phyloP scores from a whole-genome alignment of 2,329 filamentous ascomycete species.

The Colletotrichum paranaense region DNA sequence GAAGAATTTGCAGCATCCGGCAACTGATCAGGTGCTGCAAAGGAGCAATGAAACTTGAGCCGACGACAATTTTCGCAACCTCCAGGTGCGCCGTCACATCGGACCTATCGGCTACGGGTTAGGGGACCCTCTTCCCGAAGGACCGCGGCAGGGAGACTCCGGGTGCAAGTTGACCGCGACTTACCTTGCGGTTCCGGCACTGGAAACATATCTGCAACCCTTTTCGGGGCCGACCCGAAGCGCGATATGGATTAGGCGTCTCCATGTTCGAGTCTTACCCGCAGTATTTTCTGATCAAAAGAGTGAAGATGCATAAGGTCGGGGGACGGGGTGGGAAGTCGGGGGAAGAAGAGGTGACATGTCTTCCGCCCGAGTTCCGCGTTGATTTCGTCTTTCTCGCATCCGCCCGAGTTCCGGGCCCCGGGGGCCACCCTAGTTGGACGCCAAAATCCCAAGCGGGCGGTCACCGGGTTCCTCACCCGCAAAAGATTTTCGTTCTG shows the following conservation, averaged over 20 bases:
- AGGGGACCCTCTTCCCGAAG: conserved; percentile 1
- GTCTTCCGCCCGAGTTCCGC: conserved; percentile 27
- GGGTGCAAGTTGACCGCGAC: background rate
- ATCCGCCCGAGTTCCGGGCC: conserved; percentile 27
- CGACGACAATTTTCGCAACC: conserved; percentile 30
- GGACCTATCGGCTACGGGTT: conserved; percentile 20
- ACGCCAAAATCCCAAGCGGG: background rate
- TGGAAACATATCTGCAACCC: conserved; percentile 33
- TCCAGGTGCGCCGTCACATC: conserved; percentile 26
- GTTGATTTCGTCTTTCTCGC: background rate
- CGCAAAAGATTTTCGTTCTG: conserved; percentile 13
- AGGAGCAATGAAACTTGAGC: conserved; percentile 31
- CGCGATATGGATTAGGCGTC: conserved; percentile 10
- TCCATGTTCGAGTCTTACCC: conserved; percentile 19
- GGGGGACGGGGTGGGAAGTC: conserved; percentile 22
- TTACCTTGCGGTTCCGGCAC: conserved; percentile 33
- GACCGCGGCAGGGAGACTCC: background rate
- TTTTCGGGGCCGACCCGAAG: conserved; percentile 25
- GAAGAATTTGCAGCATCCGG: background rate
- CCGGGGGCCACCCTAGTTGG: background rate
- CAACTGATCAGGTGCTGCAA: conserved; percentile 1
- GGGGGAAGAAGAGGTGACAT: conserved; percentile 5
- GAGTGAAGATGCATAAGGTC: conserved; percentile 14
- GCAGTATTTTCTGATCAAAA: background rate
- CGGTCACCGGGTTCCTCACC: background rate